Conservation (phyloP, 1,284 basidiomycete species). For the Ganoderma lingzhi region DNA sequence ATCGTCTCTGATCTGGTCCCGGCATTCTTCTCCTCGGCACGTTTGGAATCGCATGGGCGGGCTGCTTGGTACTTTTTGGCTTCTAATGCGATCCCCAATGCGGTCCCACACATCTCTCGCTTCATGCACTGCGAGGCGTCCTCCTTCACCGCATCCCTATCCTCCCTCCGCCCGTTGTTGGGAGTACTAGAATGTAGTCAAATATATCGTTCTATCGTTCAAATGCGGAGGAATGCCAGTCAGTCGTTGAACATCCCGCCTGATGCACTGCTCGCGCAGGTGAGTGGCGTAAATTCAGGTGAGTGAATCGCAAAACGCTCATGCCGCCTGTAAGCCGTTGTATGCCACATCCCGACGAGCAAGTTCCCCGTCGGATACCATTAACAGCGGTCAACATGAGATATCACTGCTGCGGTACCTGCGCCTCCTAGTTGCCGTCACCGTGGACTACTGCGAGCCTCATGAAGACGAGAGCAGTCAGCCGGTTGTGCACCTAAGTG, state of each 20-base stretch:
- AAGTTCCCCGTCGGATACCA: not conserved
- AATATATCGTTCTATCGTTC: slow-evolving; percentile 30
- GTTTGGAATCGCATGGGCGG: slow-evolving; percentile 9
- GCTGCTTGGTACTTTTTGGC: slow-evolving; percentile 28
- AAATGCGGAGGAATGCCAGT: slow-evolving; percentile 30
- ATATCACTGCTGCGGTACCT: slow-evolving; percentile 17
- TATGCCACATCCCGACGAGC: slow-evolving; percentile 12
- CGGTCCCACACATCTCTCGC: slow-evolving; percentile 26
- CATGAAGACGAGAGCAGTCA: not conserved
- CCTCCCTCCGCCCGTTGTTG: slow-evolving; percentile 22
- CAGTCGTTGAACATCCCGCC: slow-evolving; percentile 23
- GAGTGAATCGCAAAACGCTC: slow-evolving; percentile 26
- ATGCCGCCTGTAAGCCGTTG: slow-evolving; percentile 28
- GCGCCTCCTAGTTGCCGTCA: slow-evolving; percentile 21
- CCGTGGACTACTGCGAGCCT: slow-evolving; percentile 18
- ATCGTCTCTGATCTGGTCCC: slow-evolving; percentile 50
- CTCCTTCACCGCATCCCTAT: not conserved
- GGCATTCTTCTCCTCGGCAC: slow-evolving; percentile 22
- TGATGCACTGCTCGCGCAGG: slow-evolving; percentile 33
- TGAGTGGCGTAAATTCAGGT: slow-evolving; percentile 31
- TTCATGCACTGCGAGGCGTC: slow-evolving; percentile 20
- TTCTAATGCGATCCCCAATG: slow-evolving; percentile 22
- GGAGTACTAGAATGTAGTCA: slow-evolving; percentile 30
- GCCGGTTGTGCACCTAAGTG: not conserved
- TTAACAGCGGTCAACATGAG: not conserved